Evolutionary conservation across 1,284 basidiomycete genomes (phyloP).

Genomic region (Moesziomyces globuligerus): DNA sequence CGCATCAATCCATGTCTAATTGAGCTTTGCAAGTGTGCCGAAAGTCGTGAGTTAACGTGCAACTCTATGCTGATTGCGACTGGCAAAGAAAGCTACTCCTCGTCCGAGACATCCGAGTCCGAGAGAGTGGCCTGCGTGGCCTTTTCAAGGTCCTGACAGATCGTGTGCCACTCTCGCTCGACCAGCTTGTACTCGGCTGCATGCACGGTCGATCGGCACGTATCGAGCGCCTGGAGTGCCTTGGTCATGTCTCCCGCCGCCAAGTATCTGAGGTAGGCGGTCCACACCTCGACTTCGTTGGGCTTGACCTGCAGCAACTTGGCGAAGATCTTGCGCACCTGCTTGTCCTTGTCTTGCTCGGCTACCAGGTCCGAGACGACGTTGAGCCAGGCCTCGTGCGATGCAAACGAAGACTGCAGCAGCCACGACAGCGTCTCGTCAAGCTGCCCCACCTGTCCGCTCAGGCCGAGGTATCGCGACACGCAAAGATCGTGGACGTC

Average conservation of each 20-base stretch:
- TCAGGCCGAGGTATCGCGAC: slow-evolving; percentile 30
- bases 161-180: slow-evolving; percentile 32
- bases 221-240: slow-evolving; percentile 25
- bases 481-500: slow-evolving; percentile 36
- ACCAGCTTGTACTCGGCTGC: slow-evolving; percentile 30
- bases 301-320: slow-evolving; percentile 29
- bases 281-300: slow-evolving; percentile 28
- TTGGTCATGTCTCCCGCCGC: slow-evolving; percentile 15
- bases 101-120: slow-evolving; percentile 3
- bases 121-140: background rate
- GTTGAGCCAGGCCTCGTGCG: slow-evolving; percentile 24
- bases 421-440: slow-evolving; percentile 25
- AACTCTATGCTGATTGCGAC: too few relatives aligned
- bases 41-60: too few relatives aligned
- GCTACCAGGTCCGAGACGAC: slow-evolving; percentile 9
- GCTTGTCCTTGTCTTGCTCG: background rate
- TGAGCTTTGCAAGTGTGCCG: too few relatives aligned
- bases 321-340: slow-evolving; percentile 22
- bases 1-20: background rate
- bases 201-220: slow-evolving; percentile 9
- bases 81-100: background rate
- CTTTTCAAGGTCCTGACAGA: slow-evolving; percentile 26
- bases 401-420: slow-evolving; percentile 28
- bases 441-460: slow-evolving; percentile 16
- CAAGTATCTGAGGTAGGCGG: slow-evolving; percentile 17